A percentile compares a stretch with the other conserved stretches of the same genome.
Conservation (phyloP, 2,329 filamentous ascomycete species). For the Colletotrichum spaethianum region DNA sequence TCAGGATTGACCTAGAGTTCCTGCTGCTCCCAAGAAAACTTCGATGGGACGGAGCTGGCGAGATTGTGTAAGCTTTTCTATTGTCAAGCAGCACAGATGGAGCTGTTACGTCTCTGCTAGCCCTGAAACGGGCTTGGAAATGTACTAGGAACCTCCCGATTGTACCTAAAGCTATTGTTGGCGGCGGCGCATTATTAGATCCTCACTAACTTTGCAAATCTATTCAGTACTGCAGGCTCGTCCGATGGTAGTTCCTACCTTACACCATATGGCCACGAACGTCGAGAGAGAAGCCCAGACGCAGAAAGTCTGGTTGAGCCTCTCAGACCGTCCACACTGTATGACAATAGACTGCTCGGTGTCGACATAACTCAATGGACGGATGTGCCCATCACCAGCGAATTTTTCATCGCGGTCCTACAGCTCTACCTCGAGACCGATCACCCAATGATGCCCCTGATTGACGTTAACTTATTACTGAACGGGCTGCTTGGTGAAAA, state of each 20-base stretch:
- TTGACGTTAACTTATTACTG: neutral
- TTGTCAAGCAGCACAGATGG: no score
- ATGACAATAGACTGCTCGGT: neutral
- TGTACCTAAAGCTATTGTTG: no score
- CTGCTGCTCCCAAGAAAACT: neutral
- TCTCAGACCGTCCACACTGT: neutral
- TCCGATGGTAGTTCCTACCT: no score
- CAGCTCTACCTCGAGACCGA: neutral
- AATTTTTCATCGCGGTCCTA: neutral
- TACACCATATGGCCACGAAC: neutral
- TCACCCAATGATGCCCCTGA: neutral
- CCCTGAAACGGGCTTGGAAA: no score
- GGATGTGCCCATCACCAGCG: neutral
- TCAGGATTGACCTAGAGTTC: neutral
- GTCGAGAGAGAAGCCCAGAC: neutral
- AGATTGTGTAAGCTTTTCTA: neutral
- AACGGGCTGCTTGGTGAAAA: neutral
- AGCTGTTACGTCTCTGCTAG: no score
- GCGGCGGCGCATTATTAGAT: no score
- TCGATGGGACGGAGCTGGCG: neutral
- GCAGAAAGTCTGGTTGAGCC: neutral
- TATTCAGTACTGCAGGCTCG: neutral
- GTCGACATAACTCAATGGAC: constrained; percentile 1
- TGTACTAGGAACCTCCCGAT: no score
- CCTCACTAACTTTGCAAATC: no score